phyloP scores from a whole-genome alignment of 352 stramenopile species.

The Globisporangium polare region DNA sequence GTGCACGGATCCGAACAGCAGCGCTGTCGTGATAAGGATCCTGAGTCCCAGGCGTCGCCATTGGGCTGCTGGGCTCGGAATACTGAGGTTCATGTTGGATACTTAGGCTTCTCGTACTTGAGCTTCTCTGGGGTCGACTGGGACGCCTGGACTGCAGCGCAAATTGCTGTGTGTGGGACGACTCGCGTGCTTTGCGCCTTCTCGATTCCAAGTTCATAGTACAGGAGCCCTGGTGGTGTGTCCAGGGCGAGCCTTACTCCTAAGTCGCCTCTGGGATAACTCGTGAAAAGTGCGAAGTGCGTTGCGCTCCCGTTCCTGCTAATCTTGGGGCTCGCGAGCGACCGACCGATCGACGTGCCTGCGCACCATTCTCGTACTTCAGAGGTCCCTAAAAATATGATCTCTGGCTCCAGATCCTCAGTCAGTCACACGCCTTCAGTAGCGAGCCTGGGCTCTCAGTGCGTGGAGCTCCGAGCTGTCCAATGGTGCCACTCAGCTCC shows the following conservation, averaged over 20 bases:
- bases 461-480: not conserved
- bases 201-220: not conserved
- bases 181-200: not conserved
- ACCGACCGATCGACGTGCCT: not conserved
- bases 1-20: not conserved
- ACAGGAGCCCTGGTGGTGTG: not conserved
- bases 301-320: slow-evolving; percentile 5
- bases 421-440: not conserved
- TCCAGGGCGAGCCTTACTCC: not conserved
- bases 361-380: not conserved
- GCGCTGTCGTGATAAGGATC: not conserved
- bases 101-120: not conserved
- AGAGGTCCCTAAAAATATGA: not conserved
- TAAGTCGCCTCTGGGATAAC: not conserved
- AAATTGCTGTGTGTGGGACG: slow-evolving; percentile 7
- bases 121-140: not conserved
- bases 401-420: not conserved
- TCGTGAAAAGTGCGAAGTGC: slow-evolving; percentile 11
- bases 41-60: not conserved
- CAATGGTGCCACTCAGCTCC: not conserved
- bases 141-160: not conserved
- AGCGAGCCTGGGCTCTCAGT: not conserved
- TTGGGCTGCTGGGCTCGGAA: not conserved
- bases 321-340: slow-evolving; percentile 6
- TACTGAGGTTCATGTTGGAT: not conserved